phyloP scores from a whole-genome alignment of 1,139 yeast species.

The Candida freyschussii region DNA sequence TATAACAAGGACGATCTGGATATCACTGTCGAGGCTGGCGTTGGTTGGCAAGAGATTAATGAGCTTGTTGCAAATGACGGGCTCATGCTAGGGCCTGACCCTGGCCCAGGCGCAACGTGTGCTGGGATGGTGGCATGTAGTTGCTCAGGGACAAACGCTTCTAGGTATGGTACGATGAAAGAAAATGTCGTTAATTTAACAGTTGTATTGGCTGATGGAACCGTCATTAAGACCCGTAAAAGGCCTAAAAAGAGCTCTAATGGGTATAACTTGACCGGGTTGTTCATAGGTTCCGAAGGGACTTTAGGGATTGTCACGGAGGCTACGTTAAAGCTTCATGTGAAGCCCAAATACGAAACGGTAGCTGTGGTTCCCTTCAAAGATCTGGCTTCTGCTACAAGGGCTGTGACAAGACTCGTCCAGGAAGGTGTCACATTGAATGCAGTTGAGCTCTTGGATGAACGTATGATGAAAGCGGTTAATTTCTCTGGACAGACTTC shows the following conservation, averaged over 20 bases:
- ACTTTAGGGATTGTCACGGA: slow-evolving; percentile 73
- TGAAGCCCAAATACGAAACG: slow-evolving; percentile 53
- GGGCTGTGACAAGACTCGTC: slow-evolving; percentile 49
- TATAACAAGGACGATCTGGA: slow-evolving; percentile 58
- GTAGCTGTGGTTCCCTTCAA: slow-evolving; percentile 63
- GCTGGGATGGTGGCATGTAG: slow-evolving; percentile 75
- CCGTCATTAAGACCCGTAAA: slow-evolving; percentile 61
- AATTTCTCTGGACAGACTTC: slow-evolving; percentile 36
- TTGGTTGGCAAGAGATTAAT: slow-evolving; percentile 63
- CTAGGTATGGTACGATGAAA: slow-evolving; percentile 70
- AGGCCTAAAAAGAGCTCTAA: slow-evolving; percentile 76
- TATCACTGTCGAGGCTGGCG: slow-evolving; percentile 65
- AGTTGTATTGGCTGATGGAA: slow-evolving; percentile 75
- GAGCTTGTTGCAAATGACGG: slow-evolving; percentile 46
- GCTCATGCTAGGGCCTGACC: slow-evolving; percentile 64
- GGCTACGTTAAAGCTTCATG: slow-evolving; percentile 63
- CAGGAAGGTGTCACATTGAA: slow-evolving; percentile 52
- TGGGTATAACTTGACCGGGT: slow-evolving; percentile 63
- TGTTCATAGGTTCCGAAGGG: slow-evolving; percentile 72
- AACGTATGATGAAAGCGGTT: slow-evolving; percentile 49
- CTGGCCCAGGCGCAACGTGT: slow-evolving; percentile 76
- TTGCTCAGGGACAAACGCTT: slow-evolving; percentile 75
- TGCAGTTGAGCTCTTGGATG: slow-evolving; percentile 61
- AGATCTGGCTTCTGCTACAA: slow-evolving; percentile 51
- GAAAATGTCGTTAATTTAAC: slow-evolving; percentile 65